phyloP scores from a whole-genome alignment of 768 basidiomycete genomes.

The Kwoniella europaea region DNA sequence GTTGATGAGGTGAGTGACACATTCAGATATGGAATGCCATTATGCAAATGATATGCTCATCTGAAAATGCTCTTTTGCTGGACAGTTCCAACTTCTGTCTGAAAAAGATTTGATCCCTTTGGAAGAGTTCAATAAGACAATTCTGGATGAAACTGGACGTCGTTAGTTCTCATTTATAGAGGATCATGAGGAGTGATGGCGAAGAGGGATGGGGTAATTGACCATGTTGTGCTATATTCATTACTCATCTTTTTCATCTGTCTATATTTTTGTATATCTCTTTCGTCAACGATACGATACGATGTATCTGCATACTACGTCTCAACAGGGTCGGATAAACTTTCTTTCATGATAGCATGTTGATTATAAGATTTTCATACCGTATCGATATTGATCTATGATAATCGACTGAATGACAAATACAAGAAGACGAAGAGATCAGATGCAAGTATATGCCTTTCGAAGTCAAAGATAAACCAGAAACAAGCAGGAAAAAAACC shows the following conservation, averaged over 20 bases:
- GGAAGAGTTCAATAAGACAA: slow-evolving; percentile 78
- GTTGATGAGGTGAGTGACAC: slow-evolving; percentile 77
- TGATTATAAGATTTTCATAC: too few species aligned
- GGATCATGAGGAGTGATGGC: too few species aligned
- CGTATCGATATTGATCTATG: too few species aligned
- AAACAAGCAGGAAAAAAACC: neutral
- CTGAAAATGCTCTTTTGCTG: neutral
- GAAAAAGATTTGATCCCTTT: slow-evolving; percentile 72
- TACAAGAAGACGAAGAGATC: neutral
- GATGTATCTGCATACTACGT: neutral
- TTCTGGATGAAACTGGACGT: slow-evolving; percentile 60
- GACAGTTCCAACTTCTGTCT: slow-evolving; percentile 66
- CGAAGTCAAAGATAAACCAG: neutral
- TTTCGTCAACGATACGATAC: neutral
- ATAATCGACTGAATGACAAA: neutral
- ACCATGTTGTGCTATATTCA: neutral
- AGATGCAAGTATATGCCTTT: neutral
- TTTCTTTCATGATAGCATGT: too few species aligned
- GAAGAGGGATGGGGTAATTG: neutral
- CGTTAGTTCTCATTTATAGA: neutral
- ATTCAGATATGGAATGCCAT: too few species aligned
- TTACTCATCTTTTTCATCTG: neutral
- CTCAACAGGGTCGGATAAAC: too few species aligned
- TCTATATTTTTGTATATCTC: neutral
- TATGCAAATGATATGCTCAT: too few species aligned